Base-by-base conservation (phyloP, 176 grass and related monocot genomes). In the Aegilops longissima region DNA sequence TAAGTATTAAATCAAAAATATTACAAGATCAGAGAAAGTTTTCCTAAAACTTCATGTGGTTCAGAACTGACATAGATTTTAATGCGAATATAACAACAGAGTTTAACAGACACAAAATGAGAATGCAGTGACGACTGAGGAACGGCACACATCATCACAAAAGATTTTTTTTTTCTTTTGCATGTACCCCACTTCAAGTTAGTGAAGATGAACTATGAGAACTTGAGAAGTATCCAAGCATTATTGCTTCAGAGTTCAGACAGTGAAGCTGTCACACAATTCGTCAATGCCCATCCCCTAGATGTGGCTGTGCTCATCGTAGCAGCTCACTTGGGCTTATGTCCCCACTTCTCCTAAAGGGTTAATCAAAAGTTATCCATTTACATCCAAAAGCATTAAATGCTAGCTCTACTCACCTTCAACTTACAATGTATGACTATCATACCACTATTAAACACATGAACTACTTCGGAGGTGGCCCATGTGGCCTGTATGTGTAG, bases 1-100 rank as follows among this genome's bases (percentile, higher is more conserved):
- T 42, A 78, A 49, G 61, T 70, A 68, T 80, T 78, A 62, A 61
- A 56, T 33, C 56, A 79, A 79, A 56, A 67, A 77, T 63, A 86
- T 63, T 83, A 64, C 23, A 80, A 83, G 27, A 45, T 54, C 27
- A 73, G 40, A 80, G 14, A 61, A 86, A 77, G 33, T 49, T 65
- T 10, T 87, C 9, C 20, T 29, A 9, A 78, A 39, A 72, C 25
- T 72, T 61, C 71, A 61, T 7, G 9, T 29, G 31, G 17, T 36
- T 61, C 14, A 88, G 8, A 88, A 77, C 29, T 23, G 20, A 61
- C 0, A 51, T 17, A 65, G 35, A 23, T 44, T 65, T 73, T 64
- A 86, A 17, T 35, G 4, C n/a, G 30, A 63, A 76, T 76, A 66
- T 20, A 66, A 42, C 17, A 38, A 54, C 10, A 76, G 49, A 31